Conservation (phyloP, 169 alveolate genomes). For the Plasmodium chabaudi region DNA sequence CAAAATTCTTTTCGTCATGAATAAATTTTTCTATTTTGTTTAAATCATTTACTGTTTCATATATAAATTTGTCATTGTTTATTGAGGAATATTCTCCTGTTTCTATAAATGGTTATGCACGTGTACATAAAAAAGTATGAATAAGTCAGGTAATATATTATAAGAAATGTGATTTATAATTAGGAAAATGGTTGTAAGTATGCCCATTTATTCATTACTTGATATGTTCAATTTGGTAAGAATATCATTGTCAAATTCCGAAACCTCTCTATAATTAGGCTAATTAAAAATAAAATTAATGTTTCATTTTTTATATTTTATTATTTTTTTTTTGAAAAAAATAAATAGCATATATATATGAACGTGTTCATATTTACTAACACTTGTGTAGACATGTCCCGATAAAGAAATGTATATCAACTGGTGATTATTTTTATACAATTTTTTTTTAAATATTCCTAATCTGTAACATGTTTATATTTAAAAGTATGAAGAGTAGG, state of each 20-base stretch:
- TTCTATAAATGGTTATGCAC: constrained; percentile 10
- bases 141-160: background rate
- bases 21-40: background rate
- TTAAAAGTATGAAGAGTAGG: background rate
- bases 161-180: background rate
- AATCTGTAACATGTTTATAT: constrained; percentile 27
- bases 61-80: constrained; percentile 14
- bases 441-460: constrained; percentile 49
- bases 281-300: constrained; percentile 5
- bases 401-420: constrained; percentile 52
- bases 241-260: constrained; percentile 40
- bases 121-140: background rate
- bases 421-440: constrained; percentile 11
- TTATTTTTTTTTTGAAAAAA: background rate
- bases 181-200: too few species aligned
- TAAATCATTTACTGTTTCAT: constrained; percentile 11
- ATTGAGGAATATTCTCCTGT: constrained; percentile 35
- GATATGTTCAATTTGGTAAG: constrained; percentile 34
- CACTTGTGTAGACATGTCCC: constrained; percentile 56
- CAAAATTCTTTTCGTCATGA: constrained; percentile 21
- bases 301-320: background rate
- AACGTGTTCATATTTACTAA: constrained; percentile 13
- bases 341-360: background rate
- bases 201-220: constrained; percentile 9
- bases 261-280: constrained; percentile 14